Base-by-base conservation (phyloP, 2,329 filamentous ascomycete genomes). In the Xylaria digitata region DNA sequence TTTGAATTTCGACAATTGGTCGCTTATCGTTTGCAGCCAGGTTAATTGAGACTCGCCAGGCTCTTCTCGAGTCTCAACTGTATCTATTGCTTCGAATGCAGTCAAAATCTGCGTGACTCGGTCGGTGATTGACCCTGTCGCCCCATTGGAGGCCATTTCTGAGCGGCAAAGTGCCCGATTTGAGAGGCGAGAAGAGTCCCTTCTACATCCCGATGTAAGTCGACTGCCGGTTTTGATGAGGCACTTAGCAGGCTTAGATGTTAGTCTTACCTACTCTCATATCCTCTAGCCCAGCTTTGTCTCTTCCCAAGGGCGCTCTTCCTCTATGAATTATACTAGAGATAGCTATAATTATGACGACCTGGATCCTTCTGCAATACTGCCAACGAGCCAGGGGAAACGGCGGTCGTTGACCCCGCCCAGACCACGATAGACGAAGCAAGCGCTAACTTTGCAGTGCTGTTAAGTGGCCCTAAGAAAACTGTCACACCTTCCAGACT, bases 211-310 rank as follows among this genome's bases (percentile, higher is more conserved):
- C 37, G 26, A 37, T 17, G 4, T 40, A 2, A 0, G 15, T 23
- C 30, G 21, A 11, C 19, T 43, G 34, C 9, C 15, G 11, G 7
- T 26, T 37, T 46, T 8, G 40, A 32, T 19, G n/a, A 54, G 13
- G 26, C 32, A 32, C 45, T 26, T 50, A 15, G 13, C 23, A 60
- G 15, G 30, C 48, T 53, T 54, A 3, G n/a, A n/a, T 21, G 11
- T 23, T 37, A 3, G 43, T 15, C n/a, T n/a, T n/a, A n/a, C 71
- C 82, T 67, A 83, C 84, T 76, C 55, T 80, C 69, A 80, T 84
- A 75, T 76, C 79, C 71, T 84, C 82, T 75, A 84, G 82, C 68
- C 82, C 83, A 58, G 70, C 75, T 75, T 63, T 75, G 69, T 78
- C 80, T 69, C 74, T 77, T 76, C 11, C 42, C 57, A 61, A 76